Base-by-base conservation (phyloP, 208 protist genomes). In the Trypanosoma grayi region DNA sequence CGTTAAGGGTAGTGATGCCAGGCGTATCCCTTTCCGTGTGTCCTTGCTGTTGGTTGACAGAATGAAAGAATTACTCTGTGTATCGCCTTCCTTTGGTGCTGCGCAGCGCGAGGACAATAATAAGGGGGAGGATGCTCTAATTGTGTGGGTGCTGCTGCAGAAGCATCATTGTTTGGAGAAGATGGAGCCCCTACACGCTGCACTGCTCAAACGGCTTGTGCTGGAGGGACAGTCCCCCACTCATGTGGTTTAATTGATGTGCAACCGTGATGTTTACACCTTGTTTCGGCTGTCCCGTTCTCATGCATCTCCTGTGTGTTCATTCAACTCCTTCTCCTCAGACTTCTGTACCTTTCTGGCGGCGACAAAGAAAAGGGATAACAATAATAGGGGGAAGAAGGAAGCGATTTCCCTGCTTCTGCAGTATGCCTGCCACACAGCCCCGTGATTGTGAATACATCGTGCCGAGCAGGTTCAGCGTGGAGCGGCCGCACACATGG, bases 11-110 rank as follows among this genome's bases (percentile, higher is more conserved):
- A 30, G 18, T 2, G 20, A 52, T 30, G 46, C 30, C 14, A 20
- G 39, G 6, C 10, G 7, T 13, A 58, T 90, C 34, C 79, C 83
- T 0, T 60, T 59, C 36, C 58, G 43, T 11, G 72, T 59, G 9
- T 84, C 83, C 11, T 65, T 87, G 20, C 44, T 77, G n/a, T 37
- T 90, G 5, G 64, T 90, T 33, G 83, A 85, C 30, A 70, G 65
- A 43, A 62, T 81, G 55, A 86, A 79, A 41, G 63, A 59, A 33
- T 61, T 39, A 31, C 25, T 63, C 2, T 33, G 45, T 34, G 8
- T 37, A 8, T 18, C 48, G 2, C 25, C 9, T 37, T 52, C 33
- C 0, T 20, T 1, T 31, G 18, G 8, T 39, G 14, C 30, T 33
- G 36, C 51, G 10, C 24, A 1, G 31, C 16, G 43, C 34, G 24